Percentiles rank a stretch among this genome's conserved stretches.
These are phyloP conservation scores for Barnettozyma pratensis DNA, from an alignment of 805 yeast species.

Conservation along the genomic window DNA sequence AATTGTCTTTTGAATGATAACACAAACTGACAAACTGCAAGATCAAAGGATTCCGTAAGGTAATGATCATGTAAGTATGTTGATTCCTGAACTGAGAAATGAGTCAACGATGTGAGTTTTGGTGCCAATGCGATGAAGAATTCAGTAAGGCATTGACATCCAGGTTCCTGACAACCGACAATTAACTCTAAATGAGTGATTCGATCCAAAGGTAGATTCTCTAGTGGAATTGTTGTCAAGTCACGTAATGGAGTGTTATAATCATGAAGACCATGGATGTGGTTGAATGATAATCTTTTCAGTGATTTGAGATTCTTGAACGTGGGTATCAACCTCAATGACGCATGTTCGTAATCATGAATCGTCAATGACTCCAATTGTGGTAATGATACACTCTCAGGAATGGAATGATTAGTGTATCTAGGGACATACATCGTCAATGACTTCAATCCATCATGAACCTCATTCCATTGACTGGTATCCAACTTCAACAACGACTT, in stretches of 20 bases:
- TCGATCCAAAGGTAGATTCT: constrained; percentile 28
- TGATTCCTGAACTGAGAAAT: constrained; percentile 29
- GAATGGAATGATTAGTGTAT: constrained; percentile 1
- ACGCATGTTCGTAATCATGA: constrained; percentile 32
- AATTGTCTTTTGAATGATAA: constrained; percentile 30
- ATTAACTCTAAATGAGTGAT: constrained; percentile 43
- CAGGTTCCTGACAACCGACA: constrained; percentile 47
- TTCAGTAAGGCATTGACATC: constrained; percentile 40
- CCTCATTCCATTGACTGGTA: constrained; percentile 9
- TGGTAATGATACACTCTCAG: background rate
- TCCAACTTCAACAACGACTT: constrained; percentile 10
- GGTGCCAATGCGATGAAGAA: constrained; percentile 37
- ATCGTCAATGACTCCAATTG: constrained; percentile 17
- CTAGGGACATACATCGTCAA: constrained; percentile 11
- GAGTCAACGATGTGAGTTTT: constrained; percentile 19
- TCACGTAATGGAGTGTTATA: constrained; percentile 31
- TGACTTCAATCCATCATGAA: constrained; percentile 4
- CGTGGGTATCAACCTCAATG: constrained; percentile 31
- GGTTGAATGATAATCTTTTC: constrained; percentile 34
- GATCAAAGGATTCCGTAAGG: constrained; percentile 52
- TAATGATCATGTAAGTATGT: constrained; percentile 38
- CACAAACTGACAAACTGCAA: constrained; percentile 39
- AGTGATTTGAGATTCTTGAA: constrained; percentile 23
- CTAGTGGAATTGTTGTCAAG: constrained; percentile 27
- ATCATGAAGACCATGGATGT: constrained; percentile 42